These are phyloP conservation scores for Cochlearia excelsa DNA, from an alignment of 345 rosid genomes.

Conservation along the genomic window DNA sequence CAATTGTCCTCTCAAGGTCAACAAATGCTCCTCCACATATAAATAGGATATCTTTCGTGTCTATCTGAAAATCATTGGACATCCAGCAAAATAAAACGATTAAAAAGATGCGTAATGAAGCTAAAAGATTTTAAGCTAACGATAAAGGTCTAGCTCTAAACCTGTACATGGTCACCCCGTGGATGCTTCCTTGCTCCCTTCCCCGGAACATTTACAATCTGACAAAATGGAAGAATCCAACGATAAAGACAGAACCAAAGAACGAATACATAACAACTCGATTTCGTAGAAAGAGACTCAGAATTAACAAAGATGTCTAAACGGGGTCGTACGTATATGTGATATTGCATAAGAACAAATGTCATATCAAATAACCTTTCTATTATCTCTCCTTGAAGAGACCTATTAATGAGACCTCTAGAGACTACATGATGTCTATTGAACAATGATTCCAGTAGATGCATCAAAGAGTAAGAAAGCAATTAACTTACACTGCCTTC, in stretches of 20 bases:
- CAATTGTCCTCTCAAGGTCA: constrained; percentile 89
- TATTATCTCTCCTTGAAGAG: too few species aligned
- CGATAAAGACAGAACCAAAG: constrained; percentile 17
- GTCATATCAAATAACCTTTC: constrained; percentile 1
- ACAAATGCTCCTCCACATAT: constrained; percentile 97
- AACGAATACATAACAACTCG: neutral
- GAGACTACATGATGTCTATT: too few species aligned
- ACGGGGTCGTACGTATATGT: constrained; percentile 5
- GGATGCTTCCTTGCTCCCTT: constrained; percentile 99
- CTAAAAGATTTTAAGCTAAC: neutral
- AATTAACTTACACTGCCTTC: constrained; percentile 89
- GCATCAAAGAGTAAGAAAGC: constrained; percentile 12
- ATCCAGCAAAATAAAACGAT: constrained; percentile 18
- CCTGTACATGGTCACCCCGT: constrained; percentile 95
- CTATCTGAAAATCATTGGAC: constrained; percentile 52
- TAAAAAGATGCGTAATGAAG: neutral
- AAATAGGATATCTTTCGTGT: constrained; percentile 91
- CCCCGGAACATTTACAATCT: constrained; percentile 96
- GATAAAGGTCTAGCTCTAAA: constrained; percentile 25
- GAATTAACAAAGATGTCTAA: neutral
- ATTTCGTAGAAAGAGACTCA: neutral
- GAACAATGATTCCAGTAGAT: constrained; percentile 3
- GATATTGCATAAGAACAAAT: neutral
- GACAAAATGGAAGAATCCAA: constrained; percentile 34
- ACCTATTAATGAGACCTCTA: too few species aligned